phyloP scores from a whole-genome alignment of 2,329 filamentous ascomycete genomes.

The Magnaporthiopsis rhizophila region DNA sequence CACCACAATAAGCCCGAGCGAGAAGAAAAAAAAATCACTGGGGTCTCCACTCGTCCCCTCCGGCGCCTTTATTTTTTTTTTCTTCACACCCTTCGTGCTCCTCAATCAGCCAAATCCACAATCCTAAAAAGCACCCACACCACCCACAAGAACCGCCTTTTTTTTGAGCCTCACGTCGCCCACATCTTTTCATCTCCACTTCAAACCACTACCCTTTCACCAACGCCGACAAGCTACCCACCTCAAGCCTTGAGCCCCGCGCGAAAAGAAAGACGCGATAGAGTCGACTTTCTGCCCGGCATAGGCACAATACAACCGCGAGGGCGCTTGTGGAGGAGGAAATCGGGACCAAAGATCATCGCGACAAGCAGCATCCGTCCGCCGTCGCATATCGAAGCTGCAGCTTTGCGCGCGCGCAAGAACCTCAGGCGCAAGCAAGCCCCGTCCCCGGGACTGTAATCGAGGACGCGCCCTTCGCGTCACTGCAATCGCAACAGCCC shows the following conservation, averaged over 20 bases:
- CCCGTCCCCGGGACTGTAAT: neutral
- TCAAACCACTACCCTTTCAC: slow-evolving; percentile 1
- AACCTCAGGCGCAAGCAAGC: neutral
- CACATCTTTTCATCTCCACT: slow-evolving; percentile 12
- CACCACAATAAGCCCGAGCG: slow-evolving; percentile 1
- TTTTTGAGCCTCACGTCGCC: slow-evolving; percentile 11
- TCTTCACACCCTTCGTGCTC: neutral
- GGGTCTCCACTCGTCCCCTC: slow-evolving; percentile 8
- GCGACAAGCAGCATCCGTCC: neutral
- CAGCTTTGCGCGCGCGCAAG: neutral
- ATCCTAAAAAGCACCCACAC: slow-evolving; percentile 7
- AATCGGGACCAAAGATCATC: neutral
- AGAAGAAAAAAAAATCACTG: slow-evolving; percentile 6
- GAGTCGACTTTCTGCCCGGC: neutral
- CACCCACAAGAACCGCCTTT: slow-evolving; percentile 9
- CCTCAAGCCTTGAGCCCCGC: slow-evolving; percentile 6
- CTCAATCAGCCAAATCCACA: slow-evolving; percentile 6
- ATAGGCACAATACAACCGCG: neutral
- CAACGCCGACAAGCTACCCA: slow-evolving; percentile 6
- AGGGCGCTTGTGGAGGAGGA: neutral
- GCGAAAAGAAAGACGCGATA: neutral
- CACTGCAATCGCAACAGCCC: neutral
- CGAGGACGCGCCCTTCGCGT: neutral
- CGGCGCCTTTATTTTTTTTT: slow-evolving; percentile 5
- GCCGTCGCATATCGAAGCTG: neutral